A percentile compares a stretch with the other conserved stretches of the same genome.
Conservation (phyloP, 2,329 filamentous ascomycete species). For the Xylariales sp. region DNA sequence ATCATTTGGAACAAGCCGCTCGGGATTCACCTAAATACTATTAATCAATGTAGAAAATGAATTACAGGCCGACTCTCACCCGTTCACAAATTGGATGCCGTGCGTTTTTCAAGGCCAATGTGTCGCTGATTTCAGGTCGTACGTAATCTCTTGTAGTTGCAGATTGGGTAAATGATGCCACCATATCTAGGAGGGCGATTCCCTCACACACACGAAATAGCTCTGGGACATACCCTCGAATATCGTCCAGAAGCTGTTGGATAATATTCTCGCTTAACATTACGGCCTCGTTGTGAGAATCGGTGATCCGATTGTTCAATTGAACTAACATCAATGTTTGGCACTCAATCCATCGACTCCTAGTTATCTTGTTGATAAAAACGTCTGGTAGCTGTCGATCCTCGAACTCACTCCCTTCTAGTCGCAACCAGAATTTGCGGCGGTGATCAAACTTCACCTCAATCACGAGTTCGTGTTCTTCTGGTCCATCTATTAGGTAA, state of each 20-base stretch:
- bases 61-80: constrained; percentile 46
- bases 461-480: constrained; percentile 67
- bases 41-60: constrained; percentile 21
- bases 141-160: constrained; percentile 71
- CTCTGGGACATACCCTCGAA: constrained; percentile 76
- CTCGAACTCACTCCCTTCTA: constrained; percentile 72
- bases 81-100: constrained; percentile 85
- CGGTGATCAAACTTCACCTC: constrained; percentile 80
- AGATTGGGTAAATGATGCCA: constrained; percentile 79
- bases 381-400: constrained; percentile 69
- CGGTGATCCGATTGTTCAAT: constrained; percentile 78
- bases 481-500: constrained; percentile 50
- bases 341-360: constrained; percentile 83
- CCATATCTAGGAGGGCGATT: constrained; percentile 88
- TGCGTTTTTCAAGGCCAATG: constrained; percentile 77
- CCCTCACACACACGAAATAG: constrained; percentile 89
- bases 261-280: constrained; percentile 83
- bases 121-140: constrained; percentile 74
- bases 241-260: constrained; percentile 74
- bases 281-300: constrained; percentile 86
- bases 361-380: constrained; percentile 81
- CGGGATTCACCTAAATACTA: constrained; percentile 64
- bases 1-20: constrained; percentile 86
- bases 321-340: constrained; percentile 88
- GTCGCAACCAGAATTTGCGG: constrained; percentile 82